Conservation (phyloP, 2,329 filamentous ascomycete genomes). For the Cladorrhinum sp. region DNA sequence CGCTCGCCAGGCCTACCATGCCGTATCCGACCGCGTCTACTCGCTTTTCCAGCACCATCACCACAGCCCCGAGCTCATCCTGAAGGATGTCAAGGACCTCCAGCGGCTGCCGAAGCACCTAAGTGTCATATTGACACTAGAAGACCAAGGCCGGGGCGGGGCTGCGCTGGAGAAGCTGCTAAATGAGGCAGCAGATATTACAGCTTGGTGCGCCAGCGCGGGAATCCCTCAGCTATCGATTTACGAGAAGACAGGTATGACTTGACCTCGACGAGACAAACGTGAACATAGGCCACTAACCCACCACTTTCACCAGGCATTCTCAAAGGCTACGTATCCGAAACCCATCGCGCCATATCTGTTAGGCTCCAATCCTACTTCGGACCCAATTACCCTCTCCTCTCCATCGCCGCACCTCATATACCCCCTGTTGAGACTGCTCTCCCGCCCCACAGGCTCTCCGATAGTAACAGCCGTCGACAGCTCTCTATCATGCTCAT, state of each 20-base stretch:
- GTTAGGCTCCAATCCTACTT: constrained; percentile 86
- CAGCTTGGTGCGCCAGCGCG: constrained; percentile 88
- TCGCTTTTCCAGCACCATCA: constrained; percentile 93
- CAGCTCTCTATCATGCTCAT: constrained; percentile 69
- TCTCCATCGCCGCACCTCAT: constrained; percentile 72
- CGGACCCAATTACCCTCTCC: constrained; percentile 66
- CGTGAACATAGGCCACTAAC: constrained; percentile 2
- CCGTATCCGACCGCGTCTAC: constrained; percentile 71
- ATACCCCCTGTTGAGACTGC: constrained; percentile 55
- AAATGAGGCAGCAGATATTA: constrained; percentile 86
- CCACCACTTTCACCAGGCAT: constrained; percentile 57
- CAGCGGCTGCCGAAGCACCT: constrained; percentile 77
- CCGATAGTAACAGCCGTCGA: constrained; percentile 39
- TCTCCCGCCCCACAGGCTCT: constrained; percentile 42
- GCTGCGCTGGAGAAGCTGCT: constrained; percentile 80
- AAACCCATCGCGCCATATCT: constrained; percentile 74
- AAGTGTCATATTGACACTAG: constrained; percentile 77
- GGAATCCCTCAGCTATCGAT: constrained; percentile 85
- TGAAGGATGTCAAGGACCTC: constrained; percentile 75
- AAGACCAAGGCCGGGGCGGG: constrained; percentile 64
- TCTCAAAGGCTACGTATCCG: constrained; percentile 84
- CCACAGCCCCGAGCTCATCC: constrained; percentile 87
- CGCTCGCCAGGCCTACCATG: constrained; percentile 74
- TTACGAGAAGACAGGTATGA: constrained; percentile 84
- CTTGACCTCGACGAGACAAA: neutral